A percentile compares a stretch with the other conserved stretches of the same genome.
phyloP scores from a whole-genome alignment of 2,329 filamentous ascomycete genomes.

The Cytospora mali region DNA sequence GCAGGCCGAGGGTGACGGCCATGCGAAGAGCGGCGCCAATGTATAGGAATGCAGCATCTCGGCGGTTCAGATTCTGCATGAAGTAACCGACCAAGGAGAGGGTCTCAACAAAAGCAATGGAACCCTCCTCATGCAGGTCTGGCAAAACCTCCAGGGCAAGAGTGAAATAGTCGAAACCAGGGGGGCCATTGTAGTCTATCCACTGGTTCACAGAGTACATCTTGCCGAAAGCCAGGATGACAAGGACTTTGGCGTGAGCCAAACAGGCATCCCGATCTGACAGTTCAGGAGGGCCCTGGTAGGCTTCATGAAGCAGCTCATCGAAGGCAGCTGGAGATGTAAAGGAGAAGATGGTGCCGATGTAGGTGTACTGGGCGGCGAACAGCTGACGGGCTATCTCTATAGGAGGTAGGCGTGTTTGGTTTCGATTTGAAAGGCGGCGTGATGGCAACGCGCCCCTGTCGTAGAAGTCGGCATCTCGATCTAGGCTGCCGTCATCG shows the following conservation, averaged over 20 bases:
- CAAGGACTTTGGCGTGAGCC: slow-evolving; percentile 52
- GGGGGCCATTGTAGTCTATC: slow-evolving; percentile 54
- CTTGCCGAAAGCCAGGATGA: slow-evolving; percentile 58
- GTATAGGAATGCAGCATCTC: slow-evolving; percentile 58
- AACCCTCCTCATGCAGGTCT: slow-evolving; percentile 57
- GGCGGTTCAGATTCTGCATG: slow-evolving; percentile 58
- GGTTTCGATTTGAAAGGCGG: slow-evolving; percentile 31
- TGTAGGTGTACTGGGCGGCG: slow-evolving; percentile 56
- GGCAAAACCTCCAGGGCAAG: slow-evolving; percentile 54
- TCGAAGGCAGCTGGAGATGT: slow-evolving; percentile 52
- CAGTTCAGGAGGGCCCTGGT: slow-evolving; percentile 45
- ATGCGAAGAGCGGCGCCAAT: slow-evolving; percentile 57
- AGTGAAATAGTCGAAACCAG: slow-evolving; percentile 58
- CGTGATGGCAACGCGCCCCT: slow-evolving; percentile 40
- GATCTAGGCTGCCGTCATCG: slow-evolving; percentile 39
- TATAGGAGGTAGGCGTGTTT: slow-evolving; percentile 49
- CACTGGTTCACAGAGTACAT: slow-evolving; percentile 61
- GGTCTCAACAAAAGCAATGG: slow-evolving; percentile 57
- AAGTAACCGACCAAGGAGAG: slow-evolving; percentile 58
- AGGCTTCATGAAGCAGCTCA: slow-evolving; percentile 46
- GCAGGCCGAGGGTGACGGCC: slow-evolving; percentile 59
- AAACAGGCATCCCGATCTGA: slow-evolving; percentile 51
- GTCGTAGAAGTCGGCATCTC: slow-evolving; percentile 40
- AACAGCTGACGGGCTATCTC: slow-evolving; percentile 55
- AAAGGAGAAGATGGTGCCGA: slow-evolving; percentile 60